Percentiles rank a stretch among this genome's conserved stretches.
Evolutionary conservation across 176 grass and related monocot genomes (phyloP).

Genomic region (Carex myosuroides): DNA sequence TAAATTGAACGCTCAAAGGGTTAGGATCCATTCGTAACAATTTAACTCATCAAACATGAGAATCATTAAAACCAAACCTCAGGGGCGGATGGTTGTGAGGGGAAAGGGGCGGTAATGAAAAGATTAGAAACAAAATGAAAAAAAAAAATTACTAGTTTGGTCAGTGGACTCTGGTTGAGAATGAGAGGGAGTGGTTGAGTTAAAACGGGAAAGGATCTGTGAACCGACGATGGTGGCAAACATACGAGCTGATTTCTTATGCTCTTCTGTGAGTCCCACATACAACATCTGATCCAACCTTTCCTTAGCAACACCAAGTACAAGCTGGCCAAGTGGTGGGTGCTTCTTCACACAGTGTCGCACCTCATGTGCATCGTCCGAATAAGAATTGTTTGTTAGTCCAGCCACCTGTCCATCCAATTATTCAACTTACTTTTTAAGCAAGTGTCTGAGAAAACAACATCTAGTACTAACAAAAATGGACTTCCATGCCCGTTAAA

Average conservation of each 20-base stretch:
- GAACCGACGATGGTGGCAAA: constrained; percentile 96
- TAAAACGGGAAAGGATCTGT: constrained; percentile 80
- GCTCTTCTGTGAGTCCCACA: constrained; percentile 81
- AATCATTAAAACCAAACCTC: background rate
- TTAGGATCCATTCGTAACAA: background rate
- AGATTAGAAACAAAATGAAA: background rate
- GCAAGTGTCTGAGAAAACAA: background rate
- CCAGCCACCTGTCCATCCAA: constrained; percentile 61
- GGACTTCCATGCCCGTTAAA: background rate
- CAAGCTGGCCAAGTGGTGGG: constrained; percentile 62
- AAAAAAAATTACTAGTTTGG: constrained; percentile 38
- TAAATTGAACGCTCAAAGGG: background rate
- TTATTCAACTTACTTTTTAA: background rate
- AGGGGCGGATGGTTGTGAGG: too few species aligned
- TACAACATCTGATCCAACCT: constrained; percentile 91
- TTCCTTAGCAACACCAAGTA: constrained; percentile 89
- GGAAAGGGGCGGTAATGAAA: background rate
- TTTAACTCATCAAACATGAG: background rate
- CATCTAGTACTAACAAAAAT: background rate
- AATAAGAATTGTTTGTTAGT: constrained; percentile 91
- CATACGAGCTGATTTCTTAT: constrained; percentile 85
- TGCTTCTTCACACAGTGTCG: constrained; percentile 71
- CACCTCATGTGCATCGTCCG: constrained; percentile 54
- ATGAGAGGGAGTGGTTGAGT: constrained; percentile 39
- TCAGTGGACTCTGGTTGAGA: constrained; percentile 30